Evolutionary conservation across 2,329 filamentous ascomycete species (phyloP), one percentile per base, ranked within the genome.

Genomic region (Pseudogymnoascus sp.): DNA sequence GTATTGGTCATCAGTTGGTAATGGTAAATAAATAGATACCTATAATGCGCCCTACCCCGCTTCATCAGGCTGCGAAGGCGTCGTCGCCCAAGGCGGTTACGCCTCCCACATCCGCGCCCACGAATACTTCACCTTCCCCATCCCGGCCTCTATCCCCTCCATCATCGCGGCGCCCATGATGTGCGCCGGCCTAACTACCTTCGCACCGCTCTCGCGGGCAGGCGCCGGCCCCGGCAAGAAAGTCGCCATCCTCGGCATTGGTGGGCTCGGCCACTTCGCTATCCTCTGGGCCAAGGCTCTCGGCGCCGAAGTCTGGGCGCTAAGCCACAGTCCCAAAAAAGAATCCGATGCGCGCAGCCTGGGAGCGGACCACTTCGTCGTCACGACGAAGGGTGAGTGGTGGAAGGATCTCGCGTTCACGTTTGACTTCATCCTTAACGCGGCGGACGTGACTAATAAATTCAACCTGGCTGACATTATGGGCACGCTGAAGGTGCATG

Each of bases 191-290:
- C 78, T 88, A 12, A 88, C 85, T 1, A 81, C 84, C n/a, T 88
- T 88, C 73, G 75, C 81, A 3, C 86, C 84, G 20, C 77, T 89
- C 47, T 80, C 80, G 57, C 80, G 85, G 18, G 83, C 86, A 33
- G 82, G 81, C 1, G 78, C 82, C 15, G 88, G 88, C 0, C 84
- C 85, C 0, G 88, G 87, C 4, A 88, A 86, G 70, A 77, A 75
- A 5, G 86, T 91, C 0, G 88, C 83, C 0, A 80, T 91, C 59
- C 76, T 89, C 4, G 87, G 88, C 3, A 77, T 91, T 8, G 88
- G 88, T 3, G 88, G 88, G 0, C 73, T 90, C 0, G 87, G 87
- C 0, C 87, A 91, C 70, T 82, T 90, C 64, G 88, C 82, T 0
- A 71, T 91, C n/a, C 76, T 88, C 62, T 90, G 82, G 71, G 84